Percentiles rank a stretch among this genome's conserved stretches.
These are phyloP conservation scores for Peniophora sp. DNA, from an alignment of 1,284 basidiomycete species.

Conservation along the genomic window DNA sequence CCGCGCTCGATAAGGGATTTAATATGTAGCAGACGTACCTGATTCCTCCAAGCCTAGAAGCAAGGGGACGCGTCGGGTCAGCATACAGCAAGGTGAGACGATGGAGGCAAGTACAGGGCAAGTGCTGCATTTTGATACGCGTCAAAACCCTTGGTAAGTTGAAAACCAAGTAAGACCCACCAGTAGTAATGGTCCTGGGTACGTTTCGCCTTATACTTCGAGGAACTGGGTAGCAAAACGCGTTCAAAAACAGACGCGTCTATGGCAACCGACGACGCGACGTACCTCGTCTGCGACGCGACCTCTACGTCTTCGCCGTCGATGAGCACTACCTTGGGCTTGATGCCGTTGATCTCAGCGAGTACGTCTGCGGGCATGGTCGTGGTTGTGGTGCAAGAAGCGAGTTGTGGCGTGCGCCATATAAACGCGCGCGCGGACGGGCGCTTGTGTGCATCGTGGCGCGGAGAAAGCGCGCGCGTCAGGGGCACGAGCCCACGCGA, in stretches of 20 bases:
- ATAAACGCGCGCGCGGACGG: no score
- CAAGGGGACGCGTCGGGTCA: neutral
- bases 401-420: neutral
- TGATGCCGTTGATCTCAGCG: slow-evolving; percentile 14
- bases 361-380: slow-evolving; percentile 5
- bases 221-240: slow-evolving; percentile 27
- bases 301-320: slow-evolving; percentile 13
- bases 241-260: no score
- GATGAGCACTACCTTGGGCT: slow-evolving; percentile 12
- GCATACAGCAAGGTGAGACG: neutral
- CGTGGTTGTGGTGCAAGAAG: neutral
- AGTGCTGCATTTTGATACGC: neutral
- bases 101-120: neutral
- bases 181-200: slow-evolving; percentile 51
- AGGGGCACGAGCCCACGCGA: no score
- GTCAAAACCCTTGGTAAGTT: no score
- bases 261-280: neutral
- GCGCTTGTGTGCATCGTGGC: no score
- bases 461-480: no score
- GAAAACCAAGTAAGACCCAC: slow-evolving; percentile 14
- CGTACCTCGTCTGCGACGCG: slow-evolving; percentile 10
- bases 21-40: slow-evolving; percentile 20
- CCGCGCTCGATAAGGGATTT: slow-evolving; percentile 1
- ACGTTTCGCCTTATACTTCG: slow-evolving; percentile 43
- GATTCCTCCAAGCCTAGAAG: slow-evolving; percentile 40